Percentiles rank a stretch among this genome's conserved stretches.
These are phyloP conservation scores for Phytophthora kernoviae DNA, from an alignment of 352 stramenopile species.

Conservation along the genomic window DNA sequence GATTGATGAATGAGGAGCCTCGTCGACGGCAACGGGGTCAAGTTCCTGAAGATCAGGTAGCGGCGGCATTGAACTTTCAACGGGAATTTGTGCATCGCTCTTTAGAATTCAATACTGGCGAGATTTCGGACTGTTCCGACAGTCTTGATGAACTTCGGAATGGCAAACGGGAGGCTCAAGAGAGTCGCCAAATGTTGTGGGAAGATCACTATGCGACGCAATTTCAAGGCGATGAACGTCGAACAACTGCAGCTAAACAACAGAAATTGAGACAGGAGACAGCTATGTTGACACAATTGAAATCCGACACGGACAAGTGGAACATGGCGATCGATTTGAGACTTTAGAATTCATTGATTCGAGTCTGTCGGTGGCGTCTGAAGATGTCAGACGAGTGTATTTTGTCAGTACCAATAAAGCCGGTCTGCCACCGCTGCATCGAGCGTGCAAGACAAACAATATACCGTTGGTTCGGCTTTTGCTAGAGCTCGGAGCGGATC, in stretches of 20 bases:
- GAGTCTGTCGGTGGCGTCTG: slow-evolving; percentile 32
- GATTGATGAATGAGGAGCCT: slow-evolving; percentile 45
- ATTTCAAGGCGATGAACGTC: slow-evolving; percentile 29
- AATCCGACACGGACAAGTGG: slow-evolving; percentile 65
- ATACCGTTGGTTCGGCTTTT: slow-evolving; percentile 46
- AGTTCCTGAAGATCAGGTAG: slow-evolving; percentile 46
- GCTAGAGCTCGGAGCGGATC: slow-evolving; percentile 37
- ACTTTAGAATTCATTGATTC: slow-evolving; percentile 45
- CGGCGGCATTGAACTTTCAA: slow-evolving; percentile 48
- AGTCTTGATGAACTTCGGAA: slow-evolving; percentile 45
- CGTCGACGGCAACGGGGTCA: slow-evolving; percentile 54
- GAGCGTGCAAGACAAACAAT: slow-evolving; percentile 54
- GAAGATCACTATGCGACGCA: slow-evolving; percentile 55
- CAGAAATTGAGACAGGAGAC: slow-evolving; percentile 63
- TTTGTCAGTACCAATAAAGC: slow-evolving; percentile 48
- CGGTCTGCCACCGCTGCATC: slow-evolving; percentile 62
- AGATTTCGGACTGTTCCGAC: slow-evolving; percentile 59
- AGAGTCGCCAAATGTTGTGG: slow-evolving; percentile 69
- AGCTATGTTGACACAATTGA: slow-evolving; percentile 54
- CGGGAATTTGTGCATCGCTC: slow-evolving; percentile 41
- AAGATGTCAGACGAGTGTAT: slow-evolving; percentile 29
- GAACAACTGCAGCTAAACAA: slow-evolving; percentile 18
- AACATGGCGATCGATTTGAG: slow-evolving; percentile 72
- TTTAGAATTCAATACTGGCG: slow-evolving; percentile 41
- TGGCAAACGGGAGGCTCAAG: slow-evolving; percentile 55